Evolutionary conservation across 2,329 filamentous ascomycete genomes (phyloP).

Genomic region (Fusarium sarcochroum): DNA sequence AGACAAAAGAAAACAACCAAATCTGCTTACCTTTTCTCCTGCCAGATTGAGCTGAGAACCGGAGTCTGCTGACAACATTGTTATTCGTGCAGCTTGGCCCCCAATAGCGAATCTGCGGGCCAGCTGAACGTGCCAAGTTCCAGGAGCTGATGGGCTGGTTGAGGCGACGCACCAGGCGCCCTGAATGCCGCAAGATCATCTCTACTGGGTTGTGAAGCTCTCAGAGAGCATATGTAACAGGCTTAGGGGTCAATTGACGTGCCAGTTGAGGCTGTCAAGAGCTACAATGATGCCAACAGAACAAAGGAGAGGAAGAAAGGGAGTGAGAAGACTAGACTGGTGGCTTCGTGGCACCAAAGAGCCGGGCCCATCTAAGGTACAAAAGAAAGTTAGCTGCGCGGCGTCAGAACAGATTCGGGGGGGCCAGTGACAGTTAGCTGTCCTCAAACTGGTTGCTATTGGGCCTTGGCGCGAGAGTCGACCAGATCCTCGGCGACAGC

Average conservation of each 20-base stretch:
- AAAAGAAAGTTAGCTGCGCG: constrained; percentile 31
- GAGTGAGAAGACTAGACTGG: constrained; percentile 15
- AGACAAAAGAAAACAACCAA: neutral
- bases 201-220: constrained; percentile 15
- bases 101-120: constrained; percentile 34
- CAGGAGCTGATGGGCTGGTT: constrained; percentile 32
- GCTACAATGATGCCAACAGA: constrained; percentile 15
- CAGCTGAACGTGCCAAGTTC: constrained; percentile 37
- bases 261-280: constrained; percentile 24
- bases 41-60: constrained; percentile 50
- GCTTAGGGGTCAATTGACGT: constrained; percentile 23
- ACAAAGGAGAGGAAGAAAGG: constrained; percentile 31
- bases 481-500: constrained; percentile 43
- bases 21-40: constrained; percentile 48
- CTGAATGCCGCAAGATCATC: constrained; percentile 47
- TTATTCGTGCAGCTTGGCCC: constrained; percentile 32
- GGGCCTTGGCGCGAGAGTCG: constrained; percentile 41
- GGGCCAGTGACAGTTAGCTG: constrained; percentile 38
- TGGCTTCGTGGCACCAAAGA: constrained; percentile 42
- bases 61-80: constrained; percentile 33
- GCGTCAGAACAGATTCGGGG: constrained; percentile 23
- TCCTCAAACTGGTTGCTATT: constrained; percentile 38
- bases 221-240: constrained; percentile 5
- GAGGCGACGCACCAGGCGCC: constrained; percentile 49
- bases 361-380: constrained; percentile 27